Conservation (phyloP, 352 stramenopile species). For the Phytophthora melonis region DNA sequence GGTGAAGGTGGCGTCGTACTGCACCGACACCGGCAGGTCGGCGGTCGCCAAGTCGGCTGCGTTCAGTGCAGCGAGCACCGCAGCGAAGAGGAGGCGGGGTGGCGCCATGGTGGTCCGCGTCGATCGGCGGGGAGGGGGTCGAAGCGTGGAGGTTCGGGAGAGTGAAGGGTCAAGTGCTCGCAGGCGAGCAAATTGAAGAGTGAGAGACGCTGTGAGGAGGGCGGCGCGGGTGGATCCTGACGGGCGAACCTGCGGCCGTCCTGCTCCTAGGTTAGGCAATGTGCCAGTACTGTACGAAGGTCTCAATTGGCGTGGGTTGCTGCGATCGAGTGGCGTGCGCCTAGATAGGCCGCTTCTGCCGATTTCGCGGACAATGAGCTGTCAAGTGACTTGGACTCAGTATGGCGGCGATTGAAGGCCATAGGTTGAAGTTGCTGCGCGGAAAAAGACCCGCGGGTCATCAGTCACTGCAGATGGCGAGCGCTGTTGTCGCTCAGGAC, state of each 20-base stretch:
- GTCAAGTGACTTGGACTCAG: slow-evolving; percentile 12
- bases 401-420: slow-evolving; percentile 8
- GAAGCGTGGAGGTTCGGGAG: too few relatives aligned
- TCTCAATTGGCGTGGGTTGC: neutral
- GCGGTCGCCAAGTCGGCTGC: neutral
- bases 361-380: too few relatives aligned
- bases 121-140: neutral
- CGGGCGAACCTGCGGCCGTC: too few relatives aligned
- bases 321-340: slow-evolving; percentile 9
- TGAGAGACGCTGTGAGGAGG: neutral
- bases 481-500: neutral
- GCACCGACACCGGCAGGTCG: slow-evolving; percentile 55
- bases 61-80: slow-evolving; percentile 12
- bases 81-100: neutral
- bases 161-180: slow-evolving; percentile 19
- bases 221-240: too few relatives aligned
- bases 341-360: neutral
- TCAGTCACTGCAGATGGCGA: neutral
- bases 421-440: slow-evolving; percentile 5
- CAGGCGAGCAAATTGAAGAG: slow-evolving; percentile 34
- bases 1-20: slow-evolving; percentile 67
- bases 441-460: neutral
- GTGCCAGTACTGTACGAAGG: neutral
- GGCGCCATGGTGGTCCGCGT: slow-evolving; percentile 8
- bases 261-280: neutral